Evolutionary conservation across 306 rosid genomes (phyloP).

Genomic region (Vicia sativa): DNA sequence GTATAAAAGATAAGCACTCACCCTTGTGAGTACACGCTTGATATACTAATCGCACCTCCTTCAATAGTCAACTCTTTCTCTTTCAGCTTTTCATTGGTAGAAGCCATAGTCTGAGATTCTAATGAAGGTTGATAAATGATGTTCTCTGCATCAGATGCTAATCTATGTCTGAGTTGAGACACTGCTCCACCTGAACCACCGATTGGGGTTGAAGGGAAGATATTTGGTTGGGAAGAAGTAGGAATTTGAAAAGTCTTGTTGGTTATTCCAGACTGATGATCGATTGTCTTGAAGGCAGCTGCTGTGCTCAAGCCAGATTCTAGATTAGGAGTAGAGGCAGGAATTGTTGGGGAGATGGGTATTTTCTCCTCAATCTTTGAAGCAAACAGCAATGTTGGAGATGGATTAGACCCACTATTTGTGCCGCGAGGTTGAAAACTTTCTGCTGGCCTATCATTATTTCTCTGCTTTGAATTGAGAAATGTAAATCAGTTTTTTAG

Average conservation of each 20-base stretch:
- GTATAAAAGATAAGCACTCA: conserved; percentile 45
- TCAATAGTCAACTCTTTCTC: conserved; percentile 78
- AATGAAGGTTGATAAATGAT: conserved; percentile 48
- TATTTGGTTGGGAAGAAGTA: conserved; percentile 58
- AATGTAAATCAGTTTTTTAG: conserved; percentile 21
- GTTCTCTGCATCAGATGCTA: conserved; percentile 60
- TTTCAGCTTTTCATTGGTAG: conserved; percentile 68
- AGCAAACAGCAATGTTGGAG: conserved; percentile 66
- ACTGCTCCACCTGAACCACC: conserved; percentile 47
- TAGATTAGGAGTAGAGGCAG: conserved; percentile 53
- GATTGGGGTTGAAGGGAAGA: conserved; percentile 51
- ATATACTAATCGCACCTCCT: conserved; percentile 87
- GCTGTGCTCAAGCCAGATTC: conserved; percentile 66
- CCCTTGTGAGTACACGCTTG: conserved; percentile 93
- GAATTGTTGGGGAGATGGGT: conserved; percentile 50
- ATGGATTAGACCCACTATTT: conserved; percentile 57
- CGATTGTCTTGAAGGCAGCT: conserved; percentile 58
- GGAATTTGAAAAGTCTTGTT: conserved; percentile 60
- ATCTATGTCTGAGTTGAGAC: conserved; percentile 56
- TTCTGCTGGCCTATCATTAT: conserved; percentile 64
- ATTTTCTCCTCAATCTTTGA: conserved; percentile 62
- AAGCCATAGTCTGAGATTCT: conserved; percentile 49
- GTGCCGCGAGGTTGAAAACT: conserved; percentile 53
- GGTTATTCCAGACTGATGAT: conserved; percentile 56
- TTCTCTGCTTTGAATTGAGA: conserved; percentile 54